phyloP scores from a whole-genome alignment of 805 yeast species.

The Candida morakotiae region DNA sequence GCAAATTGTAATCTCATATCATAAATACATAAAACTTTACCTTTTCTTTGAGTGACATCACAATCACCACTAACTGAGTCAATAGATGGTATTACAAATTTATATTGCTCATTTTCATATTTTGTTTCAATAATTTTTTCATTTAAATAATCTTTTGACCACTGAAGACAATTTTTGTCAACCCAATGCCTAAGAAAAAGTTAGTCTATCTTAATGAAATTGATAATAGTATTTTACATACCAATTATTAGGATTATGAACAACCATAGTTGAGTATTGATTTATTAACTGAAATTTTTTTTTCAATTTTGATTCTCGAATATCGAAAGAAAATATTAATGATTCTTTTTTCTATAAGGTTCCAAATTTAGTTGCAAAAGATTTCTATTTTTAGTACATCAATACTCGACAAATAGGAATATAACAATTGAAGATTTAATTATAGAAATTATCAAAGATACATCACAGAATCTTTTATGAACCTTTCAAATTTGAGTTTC shows the following conservation, averaged over 20 bases:
- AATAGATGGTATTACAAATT: conserved; percentile 34
- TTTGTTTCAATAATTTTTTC: conserved; percentile 30
- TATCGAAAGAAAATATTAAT: conserved; percentile 28
- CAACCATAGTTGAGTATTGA: conserved; percentile 43
- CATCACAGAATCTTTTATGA: no score
- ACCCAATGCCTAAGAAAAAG: conserved; percentile 62
- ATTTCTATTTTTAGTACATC: no score
- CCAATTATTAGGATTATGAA: conserved; percentile 70
- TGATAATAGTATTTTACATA: conserved; percentile 19
- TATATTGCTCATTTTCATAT: conserved; percentile 20
- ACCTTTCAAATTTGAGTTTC: no score
- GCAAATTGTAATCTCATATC: conserved; percentile 56
- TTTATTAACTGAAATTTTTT: conserved; percentile 9
- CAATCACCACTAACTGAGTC: conserved; percentile 61
- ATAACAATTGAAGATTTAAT: no score
- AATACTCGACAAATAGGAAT: no score
- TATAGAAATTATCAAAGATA: no score
- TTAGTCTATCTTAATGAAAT: neutral
- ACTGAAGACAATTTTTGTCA: conserved; percentile 61
- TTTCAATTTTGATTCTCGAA: no score
- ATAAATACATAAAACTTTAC: conserved; percentile 71
- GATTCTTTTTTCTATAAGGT: conserved; percentile 18
- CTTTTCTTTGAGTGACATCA: conserved; percentile 80
- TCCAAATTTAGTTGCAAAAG: neutral
- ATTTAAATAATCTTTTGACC: conserved; percentile 53